These are phyloP conservation scores for Aspergillus glaucus DNA, from an alignment of 2,329 filamentous ascomycete species.

Conservation along the genomic window DNA sequence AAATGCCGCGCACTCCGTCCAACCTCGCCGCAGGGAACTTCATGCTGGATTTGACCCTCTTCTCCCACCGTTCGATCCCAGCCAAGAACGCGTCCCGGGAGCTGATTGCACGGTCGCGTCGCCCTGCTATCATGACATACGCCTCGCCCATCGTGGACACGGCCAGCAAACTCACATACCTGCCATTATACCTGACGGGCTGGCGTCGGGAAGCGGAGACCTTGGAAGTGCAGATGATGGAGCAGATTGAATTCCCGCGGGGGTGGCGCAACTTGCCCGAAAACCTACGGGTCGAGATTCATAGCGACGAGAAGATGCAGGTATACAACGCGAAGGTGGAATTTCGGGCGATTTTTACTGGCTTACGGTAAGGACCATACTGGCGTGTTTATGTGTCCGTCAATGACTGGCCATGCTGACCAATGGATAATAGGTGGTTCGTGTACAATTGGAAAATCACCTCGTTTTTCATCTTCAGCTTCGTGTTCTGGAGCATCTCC, in stretches of 20 bases:
- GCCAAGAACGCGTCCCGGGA: slow-evolving; percentile 24
- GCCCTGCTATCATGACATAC: slow-evolving; percentile 76
- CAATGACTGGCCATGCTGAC: slow-evolving; percentile 2
- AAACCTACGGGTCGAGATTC: slow-evolving; percentile 58
- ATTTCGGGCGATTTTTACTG: slow-evolving; percentile 68
- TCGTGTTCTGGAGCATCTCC: slow-evolving; percentile 70
- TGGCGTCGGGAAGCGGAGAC: slow-evolving; percentile 58
- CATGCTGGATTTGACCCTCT: slow-evolving; percentile 77
- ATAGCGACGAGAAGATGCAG: slow-evolving; percentile 64
- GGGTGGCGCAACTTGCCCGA: slow-evolving; percentile 49
- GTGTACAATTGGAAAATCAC: slow-evolving; percentile 79
- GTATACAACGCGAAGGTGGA: slow-evolving; percentile 65
- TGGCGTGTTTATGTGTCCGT: background rate
- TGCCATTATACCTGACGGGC: slow-evolving; percentile 65
- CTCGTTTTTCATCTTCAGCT: slow-evolving; percentile 62
- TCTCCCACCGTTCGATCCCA: slow-evolving; percentile 42
- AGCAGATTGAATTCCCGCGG: slow-evolving; percentile 60
- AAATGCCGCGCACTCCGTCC: slow-evolving; percentile 67
- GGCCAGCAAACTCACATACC: slow-evolving; percentile 54
- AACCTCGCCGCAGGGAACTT: slow-evolving; percentile 84
- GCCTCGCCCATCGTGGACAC: slow-evolving; percentile 61
- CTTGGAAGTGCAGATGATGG: slow-evolving; percentile 65
- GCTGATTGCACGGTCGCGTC: slow-evolving; percentile 58
- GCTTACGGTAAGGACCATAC: slow-evolving; percentile 50
- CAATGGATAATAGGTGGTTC: slow-evolving; percentile 52